Conservation (phyloP, 805 yeast genomes). For the Schwanniomyces occidentalis region DNA sequence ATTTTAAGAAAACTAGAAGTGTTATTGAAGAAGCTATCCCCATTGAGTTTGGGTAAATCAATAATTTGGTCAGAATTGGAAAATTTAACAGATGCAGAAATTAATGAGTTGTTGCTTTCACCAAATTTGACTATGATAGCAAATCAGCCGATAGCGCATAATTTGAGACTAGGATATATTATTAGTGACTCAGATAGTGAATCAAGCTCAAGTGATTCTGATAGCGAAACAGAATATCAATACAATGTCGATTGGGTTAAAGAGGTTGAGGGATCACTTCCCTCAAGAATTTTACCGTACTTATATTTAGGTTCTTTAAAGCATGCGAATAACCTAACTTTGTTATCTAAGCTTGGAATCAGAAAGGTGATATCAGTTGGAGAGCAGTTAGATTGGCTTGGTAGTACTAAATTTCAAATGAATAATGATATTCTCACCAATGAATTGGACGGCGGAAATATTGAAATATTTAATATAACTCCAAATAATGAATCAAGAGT, state of each 20-base stretch:
- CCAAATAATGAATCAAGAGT: conserved; percentile 16
- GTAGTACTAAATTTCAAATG: conserved; percentile 27
- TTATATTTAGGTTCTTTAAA: conserved; percentile 79
- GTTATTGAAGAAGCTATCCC: conserved; percentile 61
- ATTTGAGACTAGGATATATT: conserved; percentile 27
- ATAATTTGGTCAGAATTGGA: conserved; percentile 35
- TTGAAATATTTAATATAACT: conserved; percentile 28
- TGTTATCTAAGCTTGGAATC: conserved; percentile 67
- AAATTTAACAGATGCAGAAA: conserved; percentile 25
- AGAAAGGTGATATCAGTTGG: conserved; percentile 83
- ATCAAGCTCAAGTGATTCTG: conserved; percentile 7
- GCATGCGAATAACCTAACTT: conserved; percentile 73
- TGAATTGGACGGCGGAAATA: conserved; percentile 27
- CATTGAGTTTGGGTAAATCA: conserved; percentile 24
- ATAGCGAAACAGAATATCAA: conserved; percentile 1
- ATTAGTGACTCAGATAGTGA: conserved; percentile 11
- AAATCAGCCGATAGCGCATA: conserved; percentile 9
- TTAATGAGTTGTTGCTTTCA: conserved; percentile 33
- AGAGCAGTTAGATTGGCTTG: conserved; percentile 68
- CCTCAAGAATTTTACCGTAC: conserved; percentile 81
- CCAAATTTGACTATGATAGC: conserved; percentile 18
- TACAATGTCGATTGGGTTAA: conserved; percentile 34
- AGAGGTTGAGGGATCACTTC: conserved; percentile 65
- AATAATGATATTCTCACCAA: conserved; percentile 23
- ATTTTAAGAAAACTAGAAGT: conserved; percentile 66